Evolutionary conservation across 2,329 filamentous ascomycete genomes (phyloP), one percentile per base, ranked within the genome.

Genomic region (Aspergillus brunneoviolaceus): DNA sequence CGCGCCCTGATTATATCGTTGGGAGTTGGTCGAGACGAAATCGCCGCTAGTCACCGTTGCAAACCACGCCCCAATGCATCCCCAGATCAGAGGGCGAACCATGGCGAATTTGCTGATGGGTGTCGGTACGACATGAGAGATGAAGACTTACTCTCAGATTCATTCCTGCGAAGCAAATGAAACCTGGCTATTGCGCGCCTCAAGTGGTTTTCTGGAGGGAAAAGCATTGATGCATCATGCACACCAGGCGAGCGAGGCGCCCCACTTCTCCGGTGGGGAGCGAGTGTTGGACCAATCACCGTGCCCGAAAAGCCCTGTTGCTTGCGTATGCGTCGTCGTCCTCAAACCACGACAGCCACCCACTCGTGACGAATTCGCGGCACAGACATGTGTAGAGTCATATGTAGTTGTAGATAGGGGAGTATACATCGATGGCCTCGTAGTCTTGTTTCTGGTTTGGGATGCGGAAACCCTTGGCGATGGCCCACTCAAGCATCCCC

Each of bases 1-100:
- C 4, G 25, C 53, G 31, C 58, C 58, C 11, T 45, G 19, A 31
- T 59, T 59, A 45, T 59, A 59, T 48, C 33, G 14, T 10, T n/a
- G 23, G 53, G 49, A 55, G 53, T 55, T 35, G n/a, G 42, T 49
- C 9, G 53, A 55, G 10, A 55, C 42, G 27, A 35, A 55, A 25
- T 55, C 53, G n/a, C 53, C 53, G 42, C 53, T 23, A 29, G 25
- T 42, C 21, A 19, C 25, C 52, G 9, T 23, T 27, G 52, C 39
- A 29, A 29, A 9, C 6, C 48, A n/a, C 5, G 42, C 42, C 10
- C n/a, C 53, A 11, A 55, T 31, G 42, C 53, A 55, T 25, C n/a
- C 42, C 53, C 42, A 55, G 14, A 55, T 35, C n/a, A 33, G 29
- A 47, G 53, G 42, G 21, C 27, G 53, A 55, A 55, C 45, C 53